Evolutionary conservation across 2,329 filamentous ascomycete species (phyloP).

Genomic region (Talaromyces funiculosus): DNA sequence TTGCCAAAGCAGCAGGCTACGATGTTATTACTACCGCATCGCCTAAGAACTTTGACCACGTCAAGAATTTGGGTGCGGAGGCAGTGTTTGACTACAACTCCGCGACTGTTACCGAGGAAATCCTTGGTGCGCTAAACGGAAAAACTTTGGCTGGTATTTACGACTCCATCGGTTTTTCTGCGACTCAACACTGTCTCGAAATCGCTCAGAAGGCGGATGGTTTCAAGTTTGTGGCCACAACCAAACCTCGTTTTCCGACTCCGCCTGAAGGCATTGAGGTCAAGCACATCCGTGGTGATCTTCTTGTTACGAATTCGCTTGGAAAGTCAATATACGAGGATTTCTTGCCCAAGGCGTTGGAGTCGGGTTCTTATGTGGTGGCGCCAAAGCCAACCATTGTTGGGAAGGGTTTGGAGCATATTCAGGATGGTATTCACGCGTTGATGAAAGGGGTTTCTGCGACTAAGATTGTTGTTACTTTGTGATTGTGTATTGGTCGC

Average conservation of each 20-base stretch:
- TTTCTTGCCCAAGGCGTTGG: slow-evolving; percentile 36
- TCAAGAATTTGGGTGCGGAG: slow-evolving; percentile 16
- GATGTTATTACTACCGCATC: slow-evolving; percentile 34
- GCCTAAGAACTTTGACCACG: slow-evolving; percentile 38
- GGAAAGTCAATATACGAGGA: slow-evolving; percentile 21
- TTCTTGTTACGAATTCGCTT: not conserved
- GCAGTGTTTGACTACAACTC: slow-evolving; percentile 29
- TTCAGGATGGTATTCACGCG: slow-evolving; percentile 39
- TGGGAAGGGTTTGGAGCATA: slow-evolving; percentile 37
- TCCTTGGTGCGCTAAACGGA: not conserved
- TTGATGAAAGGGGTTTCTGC: slow-evolving; percentile 39
- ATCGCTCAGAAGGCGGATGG: not conserved
- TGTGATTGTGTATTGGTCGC: not conserved
- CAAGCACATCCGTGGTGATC: not conserved
- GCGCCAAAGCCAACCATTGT: slow-evolving; percentile 37
- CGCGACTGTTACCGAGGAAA: slow-evolving; percentile 1
- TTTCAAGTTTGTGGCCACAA: not conserved
- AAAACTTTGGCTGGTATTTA: slow-evolving; percentile 1
- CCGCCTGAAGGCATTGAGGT: not conserved
- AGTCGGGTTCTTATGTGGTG: slow-evolving; percentile 30
- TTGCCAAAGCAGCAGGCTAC: slow-evolving; percentile 35
- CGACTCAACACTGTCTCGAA: not conserved
- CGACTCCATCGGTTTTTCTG: not conserved
- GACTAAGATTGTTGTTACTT: slow-evolving; percentile 39
- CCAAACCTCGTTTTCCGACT: not conserved